phyloP scores from a whole-genome alignment of 2,329 filamentous ascomycete species.

The Sporothrix protearum region DNA sequence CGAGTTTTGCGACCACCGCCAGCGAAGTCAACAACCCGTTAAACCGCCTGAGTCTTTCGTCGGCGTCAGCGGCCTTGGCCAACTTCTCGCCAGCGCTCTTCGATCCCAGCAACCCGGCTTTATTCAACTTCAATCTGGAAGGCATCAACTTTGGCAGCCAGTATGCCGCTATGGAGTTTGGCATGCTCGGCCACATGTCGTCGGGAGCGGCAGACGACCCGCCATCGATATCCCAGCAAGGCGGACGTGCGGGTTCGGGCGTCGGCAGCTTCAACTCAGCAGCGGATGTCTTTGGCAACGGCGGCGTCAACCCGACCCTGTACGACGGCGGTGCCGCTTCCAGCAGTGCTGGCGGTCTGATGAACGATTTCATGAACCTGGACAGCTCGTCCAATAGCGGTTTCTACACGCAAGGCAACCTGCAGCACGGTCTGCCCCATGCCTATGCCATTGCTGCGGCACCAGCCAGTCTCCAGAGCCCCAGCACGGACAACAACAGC shows the following conservation, averaged over 20 bases:
- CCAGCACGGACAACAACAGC: conserved; percentile 62
- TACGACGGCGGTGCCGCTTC: conserved; percentile 42
- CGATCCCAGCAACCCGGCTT: conserved; percentile 83
- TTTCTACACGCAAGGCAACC: conserved; percentile 54
- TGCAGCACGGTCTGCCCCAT: conserved; percentile 61
- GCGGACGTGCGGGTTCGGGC: conserved; percentile 32
- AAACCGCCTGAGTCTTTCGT: conserved; percentile 47
- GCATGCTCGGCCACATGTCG: conserved; percentile 94
- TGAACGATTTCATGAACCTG: conserved; percentile 52
- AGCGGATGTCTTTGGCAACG: conserved; percentile 49
- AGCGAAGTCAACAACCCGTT: conserved; percentile 42
- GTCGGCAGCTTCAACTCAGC: conserved; percentile 43
- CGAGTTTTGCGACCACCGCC: conserved; percentile 60
- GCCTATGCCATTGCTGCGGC: conserved; percentile 63
- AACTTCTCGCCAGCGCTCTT: conserved; percentile 63
- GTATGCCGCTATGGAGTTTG: conserved; percentile 92
- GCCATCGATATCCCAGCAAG: conserved; percentile 42
- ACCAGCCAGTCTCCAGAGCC: conserved; percentile 60
- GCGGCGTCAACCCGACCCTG: conserved; percentile 44
- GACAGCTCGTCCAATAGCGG: conserved; percentile 45
- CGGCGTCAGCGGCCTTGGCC: conserved; percentile 49
- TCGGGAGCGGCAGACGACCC: conserved; percentile 81
- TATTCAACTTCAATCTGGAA: conserved; percentile 95
- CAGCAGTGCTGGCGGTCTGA: conserved; percentile 37
- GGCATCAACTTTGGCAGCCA: conserved; percentile 94